Conservation (phyloP, 1,139 yeast species). For the Arxiozyma slooffiae region DNA sequence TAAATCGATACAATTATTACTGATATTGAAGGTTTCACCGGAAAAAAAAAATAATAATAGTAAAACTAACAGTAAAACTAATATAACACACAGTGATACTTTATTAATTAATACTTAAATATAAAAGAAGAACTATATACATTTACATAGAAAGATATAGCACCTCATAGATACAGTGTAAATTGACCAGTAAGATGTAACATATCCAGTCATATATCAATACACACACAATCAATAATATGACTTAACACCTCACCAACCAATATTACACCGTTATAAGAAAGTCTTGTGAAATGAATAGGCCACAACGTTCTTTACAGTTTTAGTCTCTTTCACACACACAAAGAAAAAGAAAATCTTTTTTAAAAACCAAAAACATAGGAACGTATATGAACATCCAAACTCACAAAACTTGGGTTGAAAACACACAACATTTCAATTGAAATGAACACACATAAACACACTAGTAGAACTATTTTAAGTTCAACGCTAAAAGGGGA, state of each 20-base stretch:
- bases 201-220: not conserved
- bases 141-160: not conserved
- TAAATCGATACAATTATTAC: no score
- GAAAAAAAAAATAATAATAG: not conserved
- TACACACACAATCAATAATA: not conserved
- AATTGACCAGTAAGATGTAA: not conserved
- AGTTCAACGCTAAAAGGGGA: not conserved
- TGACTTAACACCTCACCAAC: not conserved
- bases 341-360: not conserved
- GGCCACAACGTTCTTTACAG: not conserved
- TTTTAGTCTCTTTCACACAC: not conserved
- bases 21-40: not conserved
- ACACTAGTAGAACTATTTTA: not conserved
- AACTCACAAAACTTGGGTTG: not conserved
- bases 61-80: not conserved
- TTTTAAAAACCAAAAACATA: not conserved
- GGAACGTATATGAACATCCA: not conserved
- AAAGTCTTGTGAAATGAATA: not conserved
- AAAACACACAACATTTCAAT: not conserved
- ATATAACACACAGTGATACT: slow-evolving; percentile 1
- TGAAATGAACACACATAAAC: not conserved
- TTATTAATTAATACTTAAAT: not conserved
- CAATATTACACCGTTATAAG: not conserved
- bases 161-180: not conserved
- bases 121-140: not conserved